These are phyloP conservation scores for Daldinia sp. DNA, from an alignment of 2,329 filamentous ascomycete genomes.

Conservation along the genomic window DNA sequence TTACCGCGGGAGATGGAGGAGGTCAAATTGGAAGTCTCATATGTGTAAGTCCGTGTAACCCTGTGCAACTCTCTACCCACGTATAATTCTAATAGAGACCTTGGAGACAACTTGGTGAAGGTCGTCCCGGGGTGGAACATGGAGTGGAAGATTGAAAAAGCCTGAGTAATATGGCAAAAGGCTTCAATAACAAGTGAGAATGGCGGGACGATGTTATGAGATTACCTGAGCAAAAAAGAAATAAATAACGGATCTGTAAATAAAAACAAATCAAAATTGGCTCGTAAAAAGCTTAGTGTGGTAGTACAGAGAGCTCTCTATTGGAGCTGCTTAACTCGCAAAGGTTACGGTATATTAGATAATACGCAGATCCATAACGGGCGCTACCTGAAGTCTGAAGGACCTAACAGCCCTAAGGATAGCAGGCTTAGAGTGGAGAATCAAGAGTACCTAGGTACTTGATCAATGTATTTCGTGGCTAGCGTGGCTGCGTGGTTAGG, in stretches of 20 bases:
- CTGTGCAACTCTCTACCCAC: neutral
- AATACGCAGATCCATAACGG: conserved; percentile 11
- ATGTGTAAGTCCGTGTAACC: neutral
- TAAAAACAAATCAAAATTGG: neutral
- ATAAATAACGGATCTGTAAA: neutral
- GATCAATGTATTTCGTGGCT: too few species aligned
- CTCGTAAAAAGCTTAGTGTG: neutral
- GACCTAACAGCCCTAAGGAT: neutral
- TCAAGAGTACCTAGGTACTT: neutral
- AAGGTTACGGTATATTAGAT: conserved; percentile 7
- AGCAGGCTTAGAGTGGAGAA: neutral
- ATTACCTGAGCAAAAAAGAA: neutral
- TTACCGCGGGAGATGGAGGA: neutral
- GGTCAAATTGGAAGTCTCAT: neutral
- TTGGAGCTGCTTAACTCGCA: conserved; percentile 13
- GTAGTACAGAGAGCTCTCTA: neutral
- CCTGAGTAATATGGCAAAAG: too few species aligned
- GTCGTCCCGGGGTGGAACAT: too few species aligned
- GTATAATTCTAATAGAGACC: neutral
- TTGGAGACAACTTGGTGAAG: neutral
- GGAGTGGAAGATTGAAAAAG: too few species aligned
- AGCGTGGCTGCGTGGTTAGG: too few species aligned
- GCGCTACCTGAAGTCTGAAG: neutral
- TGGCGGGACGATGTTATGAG: neutral
- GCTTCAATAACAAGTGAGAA: too few species aligned